Evolutionary conservation across 805 yeast genomes (phyloP).

Genomic region (Saccharomycopsis amapae): DNA sequence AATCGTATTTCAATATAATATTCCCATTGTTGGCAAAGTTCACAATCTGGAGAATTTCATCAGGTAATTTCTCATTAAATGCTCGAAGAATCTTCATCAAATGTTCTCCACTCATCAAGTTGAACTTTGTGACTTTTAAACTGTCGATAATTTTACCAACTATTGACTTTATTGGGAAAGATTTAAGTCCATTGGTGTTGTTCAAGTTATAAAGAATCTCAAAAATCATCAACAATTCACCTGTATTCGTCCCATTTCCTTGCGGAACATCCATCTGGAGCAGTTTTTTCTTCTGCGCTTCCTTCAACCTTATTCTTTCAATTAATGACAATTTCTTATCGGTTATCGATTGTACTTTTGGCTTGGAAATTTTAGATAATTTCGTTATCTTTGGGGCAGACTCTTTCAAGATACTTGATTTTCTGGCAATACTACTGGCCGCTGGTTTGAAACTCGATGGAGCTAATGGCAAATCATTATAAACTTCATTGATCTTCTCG

Average conservation of each 20-base stretch:
- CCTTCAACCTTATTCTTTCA: conserved; percentile 17
- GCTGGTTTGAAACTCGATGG: too few relatives aligned
- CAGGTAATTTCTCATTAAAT: not conserved
- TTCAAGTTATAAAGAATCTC: conserved; percentile 15
- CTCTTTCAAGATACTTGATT: too few relatives aligned
- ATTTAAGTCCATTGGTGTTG: not conserved
- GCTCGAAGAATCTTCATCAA: not conserved
- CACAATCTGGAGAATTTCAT: conserved; percentile 1
- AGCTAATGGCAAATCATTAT: not conserved
- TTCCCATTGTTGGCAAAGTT: not conserved
- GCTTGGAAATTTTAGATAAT: not conserved
- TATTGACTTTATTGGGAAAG: conserved; percentile 4
- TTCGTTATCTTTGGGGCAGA: too few relatives aligned
- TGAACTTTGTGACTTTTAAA: not conserved
- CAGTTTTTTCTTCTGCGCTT: not conserved
- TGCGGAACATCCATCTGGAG: not conserved
- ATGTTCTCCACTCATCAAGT: not conserved
- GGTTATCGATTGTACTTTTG: not conserved
- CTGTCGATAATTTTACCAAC: conserved; percentile 11
- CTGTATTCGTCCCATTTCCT: not conserved
- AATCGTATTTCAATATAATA: conserved; percentile 10
- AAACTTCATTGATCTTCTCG: not conserved
- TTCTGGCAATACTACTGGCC: too few relatives aligned
- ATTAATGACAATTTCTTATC: not conserved
- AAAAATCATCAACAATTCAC: conserved; percentile 4